phyloP scores from a whole-genome alignment of 495 filamentous ascomycete species.

The Achaetomiella virescens region DNA sequence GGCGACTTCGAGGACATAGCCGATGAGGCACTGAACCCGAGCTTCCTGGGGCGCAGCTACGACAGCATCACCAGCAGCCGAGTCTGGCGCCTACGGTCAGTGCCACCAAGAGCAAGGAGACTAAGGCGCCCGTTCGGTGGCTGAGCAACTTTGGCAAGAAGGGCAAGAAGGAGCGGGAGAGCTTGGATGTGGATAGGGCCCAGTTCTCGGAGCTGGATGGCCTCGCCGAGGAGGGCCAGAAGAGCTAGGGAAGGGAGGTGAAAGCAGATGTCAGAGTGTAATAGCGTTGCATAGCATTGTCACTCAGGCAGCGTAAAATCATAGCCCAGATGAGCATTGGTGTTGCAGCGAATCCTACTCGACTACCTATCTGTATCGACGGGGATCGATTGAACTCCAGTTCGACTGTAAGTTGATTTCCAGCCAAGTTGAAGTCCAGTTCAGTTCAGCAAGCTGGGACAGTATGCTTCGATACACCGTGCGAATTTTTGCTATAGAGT shows the following conservation, averaged over 20 bases:
- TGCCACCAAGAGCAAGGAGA: constrained; percentile 18
- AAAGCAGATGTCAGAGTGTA: constrained; percentile 3
- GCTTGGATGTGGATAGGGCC: constrained; percentile 40
- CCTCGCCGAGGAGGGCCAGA: constrained; percentile 6
- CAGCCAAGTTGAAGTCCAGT: too few relatives aligned
- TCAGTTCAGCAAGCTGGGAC: too few relatives aligned
- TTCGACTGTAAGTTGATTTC: too few relatives aligned
- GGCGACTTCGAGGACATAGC: constrained; percentile 43
- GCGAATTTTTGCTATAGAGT: neutral
- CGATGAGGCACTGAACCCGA: constrained; percentile 26
- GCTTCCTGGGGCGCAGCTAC: constrained; percentile 34
- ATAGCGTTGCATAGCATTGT: constrained; percentile 6
- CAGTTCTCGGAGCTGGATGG: constrained; percentile 20
- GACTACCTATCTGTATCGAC: too few relatives aligned
- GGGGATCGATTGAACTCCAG: too few relatives aligned
- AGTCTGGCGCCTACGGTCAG: constrained; percentile 4
- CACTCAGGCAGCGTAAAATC: neutral
- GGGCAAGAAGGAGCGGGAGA: constrained; percentile 46
- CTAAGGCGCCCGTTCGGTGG: constrained; percentile 38
- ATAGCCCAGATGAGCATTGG: neutral
- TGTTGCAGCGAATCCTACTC: too few relatives aligned
- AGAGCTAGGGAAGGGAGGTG: neutral
- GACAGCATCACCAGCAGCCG: constrained; percentile 30
- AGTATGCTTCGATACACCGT: too few relatives aligned
- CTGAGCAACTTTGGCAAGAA: constrained; percentile 42